Percentiles rank a stretch among this genome's conserved stretches.
phyloP scores from a whole-genome alignment of 306 rosid species.

The Neltuma alba region DNA sequence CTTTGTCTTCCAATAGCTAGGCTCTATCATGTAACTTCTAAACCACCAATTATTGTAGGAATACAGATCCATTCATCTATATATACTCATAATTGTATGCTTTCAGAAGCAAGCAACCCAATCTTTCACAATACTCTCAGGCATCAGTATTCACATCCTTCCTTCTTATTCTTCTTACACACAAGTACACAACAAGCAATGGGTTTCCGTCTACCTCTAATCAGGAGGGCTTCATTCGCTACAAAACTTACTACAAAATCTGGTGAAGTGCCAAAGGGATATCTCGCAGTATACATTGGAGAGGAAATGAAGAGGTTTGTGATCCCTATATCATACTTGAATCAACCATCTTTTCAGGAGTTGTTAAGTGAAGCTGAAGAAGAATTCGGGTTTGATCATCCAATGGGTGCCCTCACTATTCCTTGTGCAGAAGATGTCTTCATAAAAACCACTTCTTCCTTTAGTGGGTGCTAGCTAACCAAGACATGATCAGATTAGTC shows the following conservation, averaged over 20 bases:
- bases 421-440: background rate
- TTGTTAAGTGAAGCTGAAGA: background rate
- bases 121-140: background rate
- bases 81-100: background rate
- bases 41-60: background rate
- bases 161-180: background rate
- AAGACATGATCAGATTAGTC: no score
- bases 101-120: background rate
- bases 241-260: background rate
- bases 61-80: background rate
- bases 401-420: background rate
- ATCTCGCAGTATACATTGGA: conserved; percentile 23
- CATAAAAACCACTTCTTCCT: background rate
- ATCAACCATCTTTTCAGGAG: conserved; percentile 2
- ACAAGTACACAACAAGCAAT: no score
- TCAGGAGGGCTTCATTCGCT: background rate
- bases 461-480: no score
- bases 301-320: conserved; percentile 31
- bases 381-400: background rate
- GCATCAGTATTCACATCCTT: background rate
- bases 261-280: conserved; percentile 25
- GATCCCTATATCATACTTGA: conserved; percentile 33
- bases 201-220: background rate
- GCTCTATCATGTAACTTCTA: background rate
- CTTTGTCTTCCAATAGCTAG: no score